Conservation (phyloP, 805 yeast species). For the Ogataea parapolymorpha region DNA sequence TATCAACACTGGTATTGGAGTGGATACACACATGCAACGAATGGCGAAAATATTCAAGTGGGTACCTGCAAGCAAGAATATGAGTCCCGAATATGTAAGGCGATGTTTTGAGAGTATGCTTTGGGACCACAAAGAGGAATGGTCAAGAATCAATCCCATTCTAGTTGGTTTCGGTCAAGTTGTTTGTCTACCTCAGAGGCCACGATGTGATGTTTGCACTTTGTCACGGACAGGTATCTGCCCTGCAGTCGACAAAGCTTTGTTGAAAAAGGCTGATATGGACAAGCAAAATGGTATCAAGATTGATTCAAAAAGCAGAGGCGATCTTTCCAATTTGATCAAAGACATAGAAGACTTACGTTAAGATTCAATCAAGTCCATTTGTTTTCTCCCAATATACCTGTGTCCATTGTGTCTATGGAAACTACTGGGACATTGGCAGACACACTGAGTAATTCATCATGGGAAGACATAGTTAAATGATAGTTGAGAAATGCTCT, state of each 20-base stretch:
- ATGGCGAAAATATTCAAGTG: conserved; percentile 78
- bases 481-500: conserved; percentile 31
- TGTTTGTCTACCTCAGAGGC: conserved; percentile 69
- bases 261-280: conserved; percentile 32
- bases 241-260: conserved; percentile 48
- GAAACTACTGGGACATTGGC: conserved; percentile 21
- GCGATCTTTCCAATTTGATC: conserved; percentile 39
- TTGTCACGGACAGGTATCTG: conserved; percentile 55
- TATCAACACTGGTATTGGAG: conserved; percentile 80
- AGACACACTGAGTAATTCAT: conserved; percentile 31
- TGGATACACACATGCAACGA: conserved; percentile 87
- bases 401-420: too few relatives aligned
- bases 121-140: conserved; percentile 51
- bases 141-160: conserved; percentile 84
- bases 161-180: conserved; percentile 94
- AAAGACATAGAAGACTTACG: conserved; percentile 34
- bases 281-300: conserved; percentile 24
- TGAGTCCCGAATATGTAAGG: conserved; percentile 77
- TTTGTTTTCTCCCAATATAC: neutral
- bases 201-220: conserved; percentile 69
- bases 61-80: conserved; percentile 47
- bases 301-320: conserved; percentile 34
- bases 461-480: conserved; percentile 26
- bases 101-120: conserved; percentile 68
- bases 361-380: too few relatives aligned